A percentile compares a stretch with the other conserved stretches of the same genome.
Conservation (phyloP, 371 early-diverging fungal genomes). For the Circinella minor region DNA sequence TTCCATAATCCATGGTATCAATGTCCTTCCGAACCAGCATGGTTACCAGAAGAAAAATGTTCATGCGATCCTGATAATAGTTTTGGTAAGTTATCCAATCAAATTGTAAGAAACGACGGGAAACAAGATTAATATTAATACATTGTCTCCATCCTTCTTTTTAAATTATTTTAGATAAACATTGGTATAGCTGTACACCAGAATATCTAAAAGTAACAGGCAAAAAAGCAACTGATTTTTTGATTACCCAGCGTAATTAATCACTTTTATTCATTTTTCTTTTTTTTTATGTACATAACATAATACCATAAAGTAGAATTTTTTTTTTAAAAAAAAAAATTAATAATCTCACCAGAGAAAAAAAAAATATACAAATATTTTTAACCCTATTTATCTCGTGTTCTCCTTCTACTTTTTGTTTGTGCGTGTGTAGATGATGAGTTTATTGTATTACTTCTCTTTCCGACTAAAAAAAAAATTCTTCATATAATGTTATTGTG, state of each 20-base stretch:
- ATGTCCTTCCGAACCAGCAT: constrained; percentile 66
- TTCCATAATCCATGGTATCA: constrained; percentile 71
- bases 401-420: too few species aligned
- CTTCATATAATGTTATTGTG: too few species aligned
- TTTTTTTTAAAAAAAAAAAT: too few species aligned
- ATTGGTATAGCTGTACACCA: constrained; percentile 25
- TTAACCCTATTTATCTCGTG: too few species aligned
- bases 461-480: too few species aligned
- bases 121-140: too few species aligned
- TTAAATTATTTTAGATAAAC: constrained; percentile 12
- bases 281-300: not conserved
- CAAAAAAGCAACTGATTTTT: constrained; percentile 14
- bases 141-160: not conserved
- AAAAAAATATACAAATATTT: too few species aligned
- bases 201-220: constrained; percentile 21
- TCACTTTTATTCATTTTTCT: not conserved
- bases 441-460: too few species aligned
- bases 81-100: constrained; percentile 39
- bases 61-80: constrained; percentile 59
- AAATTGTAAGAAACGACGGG: too few species aligned
- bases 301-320: too few species aligned
- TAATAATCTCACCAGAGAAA: too few species aligned
- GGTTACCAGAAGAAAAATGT: constrained; percentile 57
- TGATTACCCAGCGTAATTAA: constrained; percentile 14
- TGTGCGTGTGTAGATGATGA: too few species aligned